These are phyloP conservation scores for Neurospora crassa DNA, from an alignment of 2,329 filamentous ascomycete species.

Conservation along the genomic window DNA sequence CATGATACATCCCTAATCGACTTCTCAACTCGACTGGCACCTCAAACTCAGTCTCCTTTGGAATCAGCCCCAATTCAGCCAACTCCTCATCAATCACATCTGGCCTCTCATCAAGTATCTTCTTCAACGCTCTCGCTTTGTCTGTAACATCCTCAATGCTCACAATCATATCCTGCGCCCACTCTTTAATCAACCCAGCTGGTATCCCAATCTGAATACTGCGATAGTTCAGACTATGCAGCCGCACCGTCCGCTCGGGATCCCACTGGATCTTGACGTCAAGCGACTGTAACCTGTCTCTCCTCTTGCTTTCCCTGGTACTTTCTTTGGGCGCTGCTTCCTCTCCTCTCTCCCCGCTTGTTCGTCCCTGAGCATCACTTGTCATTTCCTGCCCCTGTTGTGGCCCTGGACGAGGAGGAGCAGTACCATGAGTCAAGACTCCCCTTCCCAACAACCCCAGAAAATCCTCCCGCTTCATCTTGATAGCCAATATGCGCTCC, in stretches of 20 bases:
- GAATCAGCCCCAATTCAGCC: constrained; percentile 29
- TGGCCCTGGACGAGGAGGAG: neutral
- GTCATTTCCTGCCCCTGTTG: constrained; percentile 5
- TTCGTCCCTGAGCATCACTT: neutral
- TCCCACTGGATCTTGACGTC: constrained; percentile 55
- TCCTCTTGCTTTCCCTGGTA: constrained; percentile 11
- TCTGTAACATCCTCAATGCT: constrained; percentile 50
- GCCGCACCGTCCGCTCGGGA: constrained; percentile 40
- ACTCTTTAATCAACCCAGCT: constrained; percentile 31
- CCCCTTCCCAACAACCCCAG: constrained; percentile 32
- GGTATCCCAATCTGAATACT: constrained; percentile 56
- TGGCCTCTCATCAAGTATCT: constrained; percentile 30
- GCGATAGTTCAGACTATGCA: constrained; percentile 37
- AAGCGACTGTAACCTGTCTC: constrained; percentile 8
- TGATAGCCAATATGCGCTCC: constrained; percentile 46
- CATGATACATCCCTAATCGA: neutral
- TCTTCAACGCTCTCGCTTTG: constrained; percentile 37
- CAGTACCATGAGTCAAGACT: constrained; percentile 22
- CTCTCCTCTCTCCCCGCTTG: neutral
- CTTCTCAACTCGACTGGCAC: constrained; percentile 16
- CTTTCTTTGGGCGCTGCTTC: neutral
- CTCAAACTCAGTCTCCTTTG: constrained; percentile 32
- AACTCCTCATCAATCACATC: constrained; percentile 27
- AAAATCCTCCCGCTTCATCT: constrained; percentile 42
- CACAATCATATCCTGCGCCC: constrained; percentile 41